Base-by-base conservation (phyloP, 768 basidiomycete genomes). In the Strobilomyces dryophilus region DNA sequence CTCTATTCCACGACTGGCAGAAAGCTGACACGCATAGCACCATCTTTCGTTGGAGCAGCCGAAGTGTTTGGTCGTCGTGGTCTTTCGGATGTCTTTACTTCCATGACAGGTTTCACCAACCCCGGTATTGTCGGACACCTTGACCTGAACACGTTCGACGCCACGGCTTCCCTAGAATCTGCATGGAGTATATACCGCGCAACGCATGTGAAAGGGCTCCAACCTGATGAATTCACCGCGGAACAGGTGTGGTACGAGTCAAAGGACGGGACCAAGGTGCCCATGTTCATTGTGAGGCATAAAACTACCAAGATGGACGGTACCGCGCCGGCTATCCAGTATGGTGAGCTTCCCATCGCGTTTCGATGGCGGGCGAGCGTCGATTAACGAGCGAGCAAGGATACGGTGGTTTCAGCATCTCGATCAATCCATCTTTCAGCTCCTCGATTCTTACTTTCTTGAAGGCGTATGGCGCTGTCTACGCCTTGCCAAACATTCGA, bases 201-300 rank as follows among this genome's bases (percentile, higher is more conserved):
- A 31, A 83, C 83, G 1, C 63, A 76, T 37, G 78, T 90, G 14
- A 76, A 75, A 20, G 86, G 84, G 4, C 70, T 92, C 34, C 73
- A 77, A 46, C 74, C 81, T 0, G 79, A 83, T 8, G 87, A 92
- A 42, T 92, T 92, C 59, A 74, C 80, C 29, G 74, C 82, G 31
- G 76, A 78, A 52, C 90, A 92, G 71, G 85, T 90, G 18, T 93
- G 90, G 85, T 92, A 84, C 61, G 66, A 74, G 18, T 84, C 83
- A 68, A 87, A 85, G 66, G 91, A 92, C 62, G 88, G 88, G 2
- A 91, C 88, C 6, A 79, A 76, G 49, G 74, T 93, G 34, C 91
- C 91, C 2, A 92, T 93, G 90, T 92, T 91, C 62, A 77, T 93
- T 56, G 86, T 91, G 20, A 79, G 83, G 44, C 88, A 87, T 64